Evolutionary conservation across 2,329 filamentous ascomycete genomes (phyloP).

Genomic region (Talaromyces sp.): DNA sequence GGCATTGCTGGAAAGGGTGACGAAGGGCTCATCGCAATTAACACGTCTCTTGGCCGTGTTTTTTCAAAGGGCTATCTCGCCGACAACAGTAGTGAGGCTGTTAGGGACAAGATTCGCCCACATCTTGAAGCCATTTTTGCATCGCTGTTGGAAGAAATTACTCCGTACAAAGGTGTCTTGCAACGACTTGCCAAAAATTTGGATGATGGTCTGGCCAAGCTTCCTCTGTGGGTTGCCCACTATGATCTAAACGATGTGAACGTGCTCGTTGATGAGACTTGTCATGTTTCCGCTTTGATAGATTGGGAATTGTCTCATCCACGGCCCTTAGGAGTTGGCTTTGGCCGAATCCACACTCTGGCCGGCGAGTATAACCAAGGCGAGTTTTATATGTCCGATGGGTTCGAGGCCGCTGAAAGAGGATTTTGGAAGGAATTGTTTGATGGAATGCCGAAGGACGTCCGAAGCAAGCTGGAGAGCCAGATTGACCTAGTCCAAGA

Average conservation of each 20-base stretch:
- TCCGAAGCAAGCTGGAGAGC: constrained; percentile 15
- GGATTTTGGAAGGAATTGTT: background rate
- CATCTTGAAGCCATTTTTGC: constrained; percentile 18
- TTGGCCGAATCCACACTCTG: constrained; percentile 19
- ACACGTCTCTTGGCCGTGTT: constrained; percentile 16
- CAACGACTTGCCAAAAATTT: constrained; percentile 11
- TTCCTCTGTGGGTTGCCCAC: constrained; percentile 14
- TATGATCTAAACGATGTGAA: constrained; percentile 21
- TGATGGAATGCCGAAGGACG: background rate
- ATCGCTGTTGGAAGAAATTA: constrained; percentile 15
- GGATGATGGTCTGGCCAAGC: constrained; percentile 10
- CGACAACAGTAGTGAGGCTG: constrained; percentile 13
- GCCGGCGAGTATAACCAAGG: background rate
- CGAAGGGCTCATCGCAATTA: constrained; percentile 16
- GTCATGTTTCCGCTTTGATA: constrained; percentile 15
- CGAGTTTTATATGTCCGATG: background rate
- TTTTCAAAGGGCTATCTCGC: constrained; percentile 18
- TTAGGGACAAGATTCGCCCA: constrained; percentile 13
- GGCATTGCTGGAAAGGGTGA: constrained; percentile 17
- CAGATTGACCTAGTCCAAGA: constrained; percentile 26
- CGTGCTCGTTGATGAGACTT: constrained; percentile 15
- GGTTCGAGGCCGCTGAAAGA: background rate
- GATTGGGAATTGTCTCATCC: constrained; percentile 13
- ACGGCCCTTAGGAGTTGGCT: constrained; percentile 19
- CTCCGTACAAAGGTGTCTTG: constrained; percentile 6